phyloP scores from a whole-genome alignment of 371 early-diverging fungal species.

The Rhizopus microsporus region DNA sequence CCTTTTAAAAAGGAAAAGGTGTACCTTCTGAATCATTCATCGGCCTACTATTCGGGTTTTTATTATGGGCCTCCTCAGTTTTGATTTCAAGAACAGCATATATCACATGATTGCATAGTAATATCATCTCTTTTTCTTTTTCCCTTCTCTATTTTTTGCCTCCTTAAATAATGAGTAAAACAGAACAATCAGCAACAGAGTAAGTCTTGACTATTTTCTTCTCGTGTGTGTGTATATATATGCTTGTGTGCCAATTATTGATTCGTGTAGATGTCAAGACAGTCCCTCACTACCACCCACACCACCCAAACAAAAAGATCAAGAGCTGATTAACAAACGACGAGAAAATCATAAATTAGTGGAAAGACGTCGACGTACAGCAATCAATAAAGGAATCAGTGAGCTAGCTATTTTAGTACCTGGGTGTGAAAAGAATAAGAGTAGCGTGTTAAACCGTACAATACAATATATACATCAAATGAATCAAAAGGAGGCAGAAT shows the following conservation, averaged over 20 bases:
- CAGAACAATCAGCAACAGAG: neutral
- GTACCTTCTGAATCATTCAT: neutral
- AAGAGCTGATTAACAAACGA: slow-evolving; percentile 70
- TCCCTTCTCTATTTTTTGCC: neutral
- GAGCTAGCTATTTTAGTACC: slow-evolving; percentile 85
- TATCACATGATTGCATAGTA: neutral
- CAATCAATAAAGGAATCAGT: slow-evolving; percentile 89
- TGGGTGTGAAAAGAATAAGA: slow-evolving; percentile 89
- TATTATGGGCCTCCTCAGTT: neutral
- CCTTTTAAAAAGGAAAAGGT: neutral
- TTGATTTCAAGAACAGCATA: neutral
- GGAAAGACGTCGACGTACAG: slow-evolving; percentile 90
- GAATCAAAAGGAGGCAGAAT: slow-evolving; percentile 64
- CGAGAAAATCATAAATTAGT: slow-evolving; percentile 93
- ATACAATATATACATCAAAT: slow-evolving; percentile 82
- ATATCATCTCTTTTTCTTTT: neutral
- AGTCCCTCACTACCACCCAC: slow-evolving; percentile 20
- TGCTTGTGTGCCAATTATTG: too few species aligned
- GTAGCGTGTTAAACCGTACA: slow-evolving; percentile 79
- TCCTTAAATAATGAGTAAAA: neutral
- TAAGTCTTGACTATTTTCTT: neutral
- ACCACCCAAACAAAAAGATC: slow-evolving; percentile 63
- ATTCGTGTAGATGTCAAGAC: too few species aligned
- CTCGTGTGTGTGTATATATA: neutral
- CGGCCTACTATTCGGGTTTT: neutral